Evolutionary conservation across 257 asterid species (phyloP), one percentile per base, ranked within the genome.

Genomic region (Linderniella brevidens): DNA sequence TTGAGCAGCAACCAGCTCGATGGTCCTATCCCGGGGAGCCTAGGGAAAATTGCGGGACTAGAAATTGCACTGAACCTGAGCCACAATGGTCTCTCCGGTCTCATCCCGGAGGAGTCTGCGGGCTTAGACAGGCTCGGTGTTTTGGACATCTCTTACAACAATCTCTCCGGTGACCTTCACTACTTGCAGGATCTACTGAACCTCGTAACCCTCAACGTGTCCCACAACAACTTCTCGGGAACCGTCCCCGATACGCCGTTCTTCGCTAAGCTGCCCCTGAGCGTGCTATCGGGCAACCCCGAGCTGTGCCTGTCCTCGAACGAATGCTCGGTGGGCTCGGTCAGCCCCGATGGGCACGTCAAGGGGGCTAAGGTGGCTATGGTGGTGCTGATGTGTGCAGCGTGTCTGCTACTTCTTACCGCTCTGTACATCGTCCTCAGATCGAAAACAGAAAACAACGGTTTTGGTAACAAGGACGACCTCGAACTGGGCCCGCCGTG

Each of bases 51-150:
- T 41, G 81, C 92, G 29, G 80, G 76, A 0, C 36, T 84, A 17
- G 95, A 80, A 53, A 84, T 84, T 17, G 74, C 90, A 13, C 64
- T 84, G 35, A 84, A 84, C 53, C 49, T 84, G 56, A 84, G 95
- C 74, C 70, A 79, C 73, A 84, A 84, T 48, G 56, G 41, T 11
- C 75, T 84, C 19, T 66, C 78, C 29, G 93, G 93, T 37, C 56
- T 14, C 35, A 80, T 84, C 20, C 95, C 95, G 11, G 55, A 63
- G 36, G 90, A 74, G 59, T 73, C 79, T 53, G 53, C 72, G 0
- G 70, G 68, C 0, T 56, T 84, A 74, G 75, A 73, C 60, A 73
- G 63, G 66, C 73, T 84, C 2, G 95, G 83, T 19, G 78, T 72
- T 41, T 42, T 84, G 48, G 95, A 84, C 49, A 67, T 84, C 19